These are phyloP conservation scores for Psilocybe sp. DNA, from an alignment of 768 basidiomycete genomes.

Conservation along the genomic window DNA sequence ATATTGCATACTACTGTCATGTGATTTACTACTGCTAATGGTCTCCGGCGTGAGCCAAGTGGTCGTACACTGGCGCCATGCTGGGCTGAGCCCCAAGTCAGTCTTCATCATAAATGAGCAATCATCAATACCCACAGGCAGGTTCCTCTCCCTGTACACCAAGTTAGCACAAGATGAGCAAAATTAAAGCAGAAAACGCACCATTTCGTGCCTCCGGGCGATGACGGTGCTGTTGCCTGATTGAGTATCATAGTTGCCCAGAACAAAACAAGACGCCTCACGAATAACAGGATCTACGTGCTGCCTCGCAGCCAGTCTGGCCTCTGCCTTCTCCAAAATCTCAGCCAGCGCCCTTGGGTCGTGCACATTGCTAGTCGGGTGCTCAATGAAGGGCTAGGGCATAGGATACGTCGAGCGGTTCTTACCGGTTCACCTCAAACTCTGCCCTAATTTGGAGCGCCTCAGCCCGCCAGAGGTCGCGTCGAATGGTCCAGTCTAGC, in stretches of 20 bases:
- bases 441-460: slow-evolving; percentile 87
- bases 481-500: slow-evolving; percentile 84
- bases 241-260: slow-evolving; percentile 10
- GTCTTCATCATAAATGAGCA: slow-evolving; percentile 6
- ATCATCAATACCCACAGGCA: slow-evolving; percentile 52
- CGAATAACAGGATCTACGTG: slow-evolving; percentile 95
- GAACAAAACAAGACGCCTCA: slow-evolving; percentile 41
- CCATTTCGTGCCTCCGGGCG: slow-evolving; percentile 97
- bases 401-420: slow-evolving; percentile 3
- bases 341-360: slow-evolving; percentile 79
- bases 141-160: slow-evolving; percentile 68
- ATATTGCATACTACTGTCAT: slow-evolving; percentile 21
- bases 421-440: slow-evolving; percentile 85
- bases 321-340: slow-evolving; percentile 82
- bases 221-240: slow-evolving; percentile 58
- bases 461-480: slow-evolving; percentile 83
- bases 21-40: slow-evolving; percentile 32
- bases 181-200: slow-evolving; percentile 35
- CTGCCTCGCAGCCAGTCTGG: slow-evolving; percentile 53
- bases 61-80: slow-evolving; percentile 65
- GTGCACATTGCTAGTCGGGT: slow-evolving; percentile 61
- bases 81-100: slow-evolving; percentile 43
- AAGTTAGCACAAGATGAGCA: slow-evolving; percentile 1
- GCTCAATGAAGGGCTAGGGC: slow-evolving; percentile 1
- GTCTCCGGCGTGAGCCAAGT: slow-evolving; percentile 36